These are phyloP conservation scores for Penicillium samsonianum DNA, from an alignment of 495 filamentous ascomycete species.

Conservation along the genomic window DNA sequence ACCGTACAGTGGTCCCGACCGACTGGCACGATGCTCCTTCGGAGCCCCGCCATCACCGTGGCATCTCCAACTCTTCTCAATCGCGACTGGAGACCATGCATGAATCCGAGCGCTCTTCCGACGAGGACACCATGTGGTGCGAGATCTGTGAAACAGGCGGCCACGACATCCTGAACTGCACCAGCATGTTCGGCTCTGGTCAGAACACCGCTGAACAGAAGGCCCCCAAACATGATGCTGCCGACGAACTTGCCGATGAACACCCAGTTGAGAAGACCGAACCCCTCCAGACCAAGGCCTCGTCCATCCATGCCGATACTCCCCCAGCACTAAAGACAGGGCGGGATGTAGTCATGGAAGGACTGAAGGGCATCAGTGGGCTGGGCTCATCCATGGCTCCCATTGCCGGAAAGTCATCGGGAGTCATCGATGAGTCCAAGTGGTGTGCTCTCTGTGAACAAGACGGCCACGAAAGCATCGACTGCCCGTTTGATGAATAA, in stretches of 20 bases:
- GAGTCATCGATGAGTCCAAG: slow-evolving; percentile 76
- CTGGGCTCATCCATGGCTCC: slow-evolving; percentile 43
- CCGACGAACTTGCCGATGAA: slow-evolving; percentile 20
- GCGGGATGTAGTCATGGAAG: slow-evolving; percentile 60
- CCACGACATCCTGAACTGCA: slow-evolving; percentile 92
- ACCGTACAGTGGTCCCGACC: slow-evolving; percentile 48
- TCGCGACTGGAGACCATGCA: slow-evolving; percentile 57
- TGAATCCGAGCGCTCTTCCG: slow-evolving; percentile 72
- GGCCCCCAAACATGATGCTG: slow-evolving; percentile 22
- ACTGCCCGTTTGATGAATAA: slow-evolving; percentile 91
- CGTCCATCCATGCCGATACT: slow-evolving; percentile 22
- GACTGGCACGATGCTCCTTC: slow-evolving; percentile 45
- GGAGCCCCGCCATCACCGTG: slow-evolving; percentile 37
- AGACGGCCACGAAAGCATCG: slow-evolving; percentile 93
- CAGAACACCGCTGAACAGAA: slow-evolving; percentile 26
- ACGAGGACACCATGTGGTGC: slow-evolving; percentile 83
- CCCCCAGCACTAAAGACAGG: slow-evolving; percentile 40
- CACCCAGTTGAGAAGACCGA: slow-evolving; percentile 15
- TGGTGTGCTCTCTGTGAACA: slow-evolving; percentile 98
- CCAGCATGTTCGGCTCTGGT: slow-evolving; percentile 71
- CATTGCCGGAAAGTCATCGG: slow-evolving; percentile 77
- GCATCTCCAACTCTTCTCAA: slow-evolving; percentile 36
- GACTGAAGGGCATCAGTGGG: slow-evolving; percentile 60
- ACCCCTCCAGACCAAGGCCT: slow-evolving; percentile 10
- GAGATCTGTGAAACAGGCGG: slow-evolving; percentile 94